A percentile compares a stretch with the other conserved stretches of the same genome.
phyloP scores from a whole-genome alignment of 2,329 filamentous ascomycete species.

The Trichoderma sp. region DNA sequence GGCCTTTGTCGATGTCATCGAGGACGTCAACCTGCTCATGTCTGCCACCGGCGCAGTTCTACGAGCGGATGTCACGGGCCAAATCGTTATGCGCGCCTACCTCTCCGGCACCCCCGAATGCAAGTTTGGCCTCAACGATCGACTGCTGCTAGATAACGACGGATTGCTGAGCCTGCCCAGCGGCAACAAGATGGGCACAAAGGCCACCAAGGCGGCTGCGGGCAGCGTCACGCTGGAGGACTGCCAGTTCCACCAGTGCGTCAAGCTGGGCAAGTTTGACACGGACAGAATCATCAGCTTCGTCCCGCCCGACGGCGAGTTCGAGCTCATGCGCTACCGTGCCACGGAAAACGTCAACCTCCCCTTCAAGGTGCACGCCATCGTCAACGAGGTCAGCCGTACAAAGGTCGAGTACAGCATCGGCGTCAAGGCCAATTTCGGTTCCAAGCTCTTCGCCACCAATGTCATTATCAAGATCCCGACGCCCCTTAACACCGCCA shows the following conservation, averaged over 20 bases:
- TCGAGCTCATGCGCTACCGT: conserved; percentile 98
- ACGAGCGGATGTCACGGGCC: conserved; percentile 92
- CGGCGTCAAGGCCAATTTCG: conserved; percentile 95
- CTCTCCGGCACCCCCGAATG: conserved; percentile 95
- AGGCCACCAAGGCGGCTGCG: conserved; percentile 92
- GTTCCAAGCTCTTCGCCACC: conserved; percentile 92
- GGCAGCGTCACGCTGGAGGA: conserved; percentile 96
- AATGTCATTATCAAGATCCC: conserved; percentile 95
- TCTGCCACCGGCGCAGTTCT: conserved; percentile 95
- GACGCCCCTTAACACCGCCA: conserved; percentile 93
- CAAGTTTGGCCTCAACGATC: conserved; percentile 97
- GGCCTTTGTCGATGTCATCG: conserved; percentile 98
- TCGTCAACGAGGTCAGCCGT: conserved; percentile 95
- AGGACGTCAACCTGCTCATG: conserved; percentile 98
- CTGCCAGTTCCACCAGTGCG: conserved; percentile 98
- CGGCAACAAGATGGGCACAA: conserved; percentile 77
- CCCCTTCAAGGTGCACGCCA: conserved; percentile 97
- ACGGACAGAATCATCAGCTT: conserved; percentile 96
- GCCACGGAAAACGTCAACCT: conserved; percentile 98
- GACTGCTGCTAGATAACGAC: conserved; percentile 82
- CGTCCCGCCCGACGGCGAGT: conserved; percentile 94
- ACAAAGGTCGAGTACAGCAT: conserved; percentile 99
- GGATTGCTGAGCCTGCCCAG: conserved; percentile 65
- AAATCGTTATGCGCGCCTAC: conserved; percentile 98
- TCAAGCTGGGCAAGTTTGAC: conserved; percentile 96